Base-by-base conservation (phyloP, 257 asterid species). In the Thymus mandschuricus region DNA sequence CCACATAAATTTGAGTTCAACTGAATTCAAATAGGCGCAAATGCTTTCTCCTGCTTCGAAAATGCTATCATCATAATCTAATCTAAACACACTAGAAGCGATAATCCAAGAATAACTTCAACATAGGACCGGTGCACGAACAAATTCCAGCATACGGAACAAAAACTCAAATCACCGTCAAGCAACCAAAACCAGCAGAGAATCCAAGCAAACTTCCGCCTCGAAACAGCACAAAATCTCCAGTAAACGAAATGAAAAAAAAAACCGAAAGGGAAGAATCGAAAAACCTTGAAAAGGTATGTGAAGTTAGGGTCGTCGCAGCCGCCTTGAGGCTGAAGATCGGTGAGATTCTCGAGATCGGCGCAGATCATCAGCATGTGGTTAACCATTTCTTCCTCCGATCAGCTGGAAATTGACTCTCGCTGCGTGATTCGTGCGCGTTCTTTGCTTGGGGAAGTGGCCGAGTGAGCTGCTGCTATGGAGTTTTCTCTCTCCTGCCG, bases 301-400 rank as follows among this genome's bases (percentile, higher is more conserved):
- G 86, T 57, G 89, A 86, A 82, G 86, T 78, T 83, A 64, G 89
- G 86, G 73, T 92, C 92, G 68, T 85, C 84, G 60, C 89, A 85
- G 28, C 98, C 98, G 65, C 80, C 98, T 51, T 85, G 88, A 61
- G 96, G 98, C 86, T 86, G 96, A 75, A 92, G 88, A 52, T 81
- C 74, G 44, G 94, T 84, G 72, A 92, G 85, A 72, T 85, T 92
- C 52, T 92, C 98, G 75, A 92, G 89, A 55, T 92, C 96, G 44
- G 92, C 96, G 44, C 78, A 74, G 79, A 92, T 92, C 86, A 59
- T 81, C 83, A 88, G 50, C 85, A 70, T 1, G 82, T 82, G 84
- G 73, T 86, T 82, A 90, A 88, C 98, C 98, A 92, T 87, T 77
- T 74, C 73, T 29, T 63, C 54, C 70, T 65, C 41, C 48, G 52